Conservation (phyloP, 73 alveolate species). For the Paramecium sonneborni region DNA sequence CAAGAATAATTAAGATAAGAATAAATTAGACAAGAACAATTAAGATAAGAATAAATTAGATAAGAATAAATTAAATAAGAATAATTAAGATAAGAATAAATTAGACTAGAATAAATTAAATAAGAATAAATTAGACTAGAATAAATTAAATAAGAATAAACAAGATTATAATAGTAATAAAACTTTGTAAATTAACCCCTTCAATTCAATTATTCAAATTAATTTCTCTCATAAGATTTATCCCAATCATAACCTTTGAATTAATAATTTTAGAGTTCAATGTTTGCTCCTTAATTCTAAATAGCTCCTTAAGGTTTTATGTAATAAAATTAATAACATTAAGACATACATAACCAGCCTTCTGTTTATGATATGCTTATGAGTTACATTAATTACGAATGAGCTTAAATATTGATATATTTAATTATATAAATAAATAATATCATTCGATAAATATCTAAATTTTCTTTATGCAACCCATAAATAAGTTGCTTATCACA, state of each 20-base stretch:
- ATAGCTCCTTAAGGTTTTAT: not conserved
- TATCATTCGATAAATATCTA: not conserved
- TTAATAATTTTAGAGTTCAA: not conserved
- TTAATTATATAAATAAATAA: not conserved
- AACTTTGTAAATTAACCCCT: not conserved
- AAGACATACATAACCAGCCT: not conserved
- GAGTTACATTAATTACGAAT: slow-evolving; percentile 1
- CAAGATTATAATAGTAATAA: not conserved
- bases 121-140: not conserved
- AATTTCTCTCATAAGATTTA: not conserved
- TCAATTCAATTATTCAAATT: not conserved
- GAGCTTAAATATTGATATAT: not conserved
- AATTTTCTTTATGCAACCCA: not conserved
- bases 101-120: not conserved
- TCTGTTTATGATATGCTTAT: slow-evolving; percentile 13
- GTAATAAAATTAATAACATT: not conserved
- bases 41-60: not conserved
- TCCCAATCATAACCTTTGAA: not conserved
- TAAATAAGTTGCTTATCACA: not conserved
- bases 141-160: not conserved
- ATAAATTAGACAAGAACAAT: not conserved
- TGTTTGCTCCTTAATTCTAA: slow-evolving; percentile 3
- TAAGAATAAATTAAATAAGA: not conserved
- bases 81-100: not conserved
- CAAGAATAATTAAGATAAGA: not conserved